These are phyloP conservation scores for Hsuehochloa calcarea DNA, from an alignment of 176 grass and related monocot genomes.

Conservation along the genomic window DNA sequence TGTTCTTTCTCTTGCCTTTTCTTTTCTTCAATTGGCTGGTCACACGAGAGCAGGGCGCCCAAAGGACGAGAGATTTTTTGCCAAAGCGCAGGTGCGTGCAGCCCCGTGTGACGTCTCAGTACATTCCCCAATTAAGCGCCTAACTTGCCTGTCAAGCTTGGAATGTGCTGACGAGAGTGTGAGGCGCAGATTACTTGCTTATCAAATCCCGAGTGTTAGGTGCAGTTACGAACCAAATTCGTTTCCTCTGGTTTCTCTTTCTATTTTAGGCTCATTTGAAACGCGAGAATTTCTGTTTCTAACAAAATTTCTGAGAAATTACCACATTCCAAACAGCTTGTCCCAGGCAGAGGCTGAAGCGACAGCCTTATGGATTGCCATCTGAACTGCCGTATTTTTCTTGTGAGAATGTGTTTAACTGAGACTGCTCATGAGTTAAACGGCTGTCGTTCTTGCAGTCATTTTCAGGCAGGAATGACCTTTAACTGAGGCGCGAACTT, in stretches of 20 bases:
- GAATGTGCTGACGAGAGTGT: not conserved
- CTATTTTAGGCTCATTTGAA: not conserved
- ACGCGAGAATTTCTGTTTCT: not conserved
- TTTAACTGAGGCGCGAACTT: not conserved
- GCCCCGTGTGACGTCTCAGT: conserved; percentile 9
- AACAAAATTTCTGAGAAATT: not conserved
- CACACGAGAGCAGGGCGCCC: not conserved
- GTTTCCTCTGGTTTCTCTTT: not conserved
- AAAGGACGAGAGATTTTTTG: conserved; percentile 20
- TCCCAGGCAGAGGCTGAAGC: not conserved
- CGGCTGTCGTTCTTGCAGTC: not conserved
- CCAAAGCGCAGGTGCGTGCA: not conserved
- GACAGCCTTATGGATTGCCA: not conserved
- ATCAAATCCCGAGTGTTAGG: not conserved
- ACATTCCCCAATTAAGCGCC: not conserved
- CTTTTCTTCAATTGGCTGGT: not conserved
- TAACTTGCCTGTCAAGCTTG: conserved; percentile 11
- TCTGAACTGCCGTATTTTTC: not conserved
- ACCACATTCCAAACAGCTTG: not conserved
- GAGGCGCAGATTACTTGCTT: not conserved
- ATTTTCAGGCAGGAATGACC: conserved; percentile 2
- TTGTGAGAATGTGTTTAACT: not conserved
- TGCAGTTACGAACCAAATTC: not conserved
- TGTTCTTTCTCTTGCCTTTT: not conserved
- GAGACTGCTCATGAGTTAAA: not conserved